phyloP scores from a whole-genome alignment of 2,329 filamentous ascomycete genomes.

The Knoxdaviesia capensis region DNA sequence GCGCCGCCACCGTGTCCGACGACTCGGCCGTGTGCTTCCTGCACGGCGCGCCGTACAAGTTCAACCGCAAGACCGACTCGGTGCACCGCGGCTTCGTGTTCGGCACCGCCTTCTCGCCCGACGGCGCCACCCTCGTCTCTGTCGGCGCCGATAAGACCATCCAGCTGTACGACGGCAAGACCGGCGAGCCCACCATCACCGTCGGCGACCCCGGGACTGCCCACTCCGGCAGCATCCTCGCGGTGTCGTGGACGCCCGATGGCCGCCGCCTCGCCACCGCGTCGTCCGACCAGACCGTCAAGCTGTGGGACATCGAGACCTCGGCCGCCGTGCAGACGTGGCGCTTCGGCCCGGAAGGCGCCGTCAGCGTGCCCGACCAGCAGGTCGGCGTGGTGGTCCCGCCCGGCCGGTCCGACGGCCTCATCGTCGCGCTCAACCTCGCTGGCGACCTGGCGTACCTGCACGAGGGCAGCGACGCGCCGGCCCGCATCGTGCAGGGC shows the following conservation, averaged over 20 bases:
- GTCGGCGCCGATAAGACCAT: conserved; percentile 87
- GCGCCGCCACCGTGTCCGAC: conserved; percentile 79
- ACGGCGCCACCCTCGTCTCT: conserved; percentile 63
- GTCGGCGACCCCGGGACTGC: conserved; percentile 50
- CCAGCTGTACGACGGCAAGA: conserved; percentile 92
- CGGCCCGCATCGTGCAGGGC: conserved; percentile 56
- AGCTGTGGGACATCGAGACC: conserved; percentile 76
- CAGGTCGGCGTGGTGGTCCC: conserved; percentile 93
- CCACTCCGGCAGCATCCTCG: conserved; percentile 85
- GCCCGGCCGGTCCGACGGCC: conserved; percentile 56
- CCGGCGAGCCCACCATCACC: conserved; percentile 58
- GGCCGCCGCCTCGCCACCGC: conserved; percentile 76
- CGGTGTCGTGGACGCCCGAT: conserved; percentile 75
- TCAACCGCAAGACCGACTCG: conserved; percentile 60
- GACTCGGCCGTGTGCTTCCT: conserved; percentile 83
- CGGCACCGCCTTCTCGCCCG: conserved; percentile 73
- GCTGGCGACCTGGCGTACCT: conserved; percentile 84
- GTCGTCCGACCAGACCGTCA: conserved; percentile 85
- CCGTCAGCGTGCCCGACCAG: conserved; percentile 57
- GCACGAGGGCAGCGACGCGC: conserved; percentile 46
- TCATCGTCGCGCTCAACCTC: conserved; percentile 79
- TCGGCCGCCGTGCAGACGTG: conserved; percentile 64
- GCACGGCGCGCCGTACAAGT: conserved; percentile 90
- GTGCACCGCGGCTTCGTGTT: conserved; percentile 81
- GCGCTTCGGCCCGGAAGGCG: conserved; percentile 59